Evolutionary conservation across 257 asterid species (phyloP).

Genomic region (Solanum bulbocastanum): DNA sequence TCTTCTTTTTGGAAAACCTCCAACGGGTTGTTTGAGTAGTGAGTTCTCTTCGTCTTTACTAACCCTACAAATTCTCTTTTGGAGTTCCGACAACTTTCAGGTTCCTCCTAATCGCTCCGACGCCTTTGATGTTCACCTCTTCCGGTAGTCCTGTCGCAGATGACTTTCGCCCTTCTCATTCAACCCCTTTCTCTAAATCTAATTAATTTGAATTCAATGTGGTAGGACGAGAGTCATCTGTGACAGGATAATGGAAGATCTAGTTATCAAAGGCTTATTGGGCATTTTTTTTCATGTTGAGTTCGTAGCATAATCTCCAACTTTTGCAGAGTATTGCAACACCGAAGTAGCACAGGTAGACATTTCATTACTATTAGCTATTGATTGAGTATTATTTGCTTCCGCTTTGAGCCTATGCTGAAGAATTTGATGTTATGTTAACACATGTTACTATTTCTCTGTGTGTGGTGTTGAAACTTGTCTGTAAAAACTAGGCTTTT

Average conservation of each 20-base stretch:
- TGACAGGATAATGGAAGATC: neutral
- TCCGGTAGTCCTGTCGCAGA: neutral
- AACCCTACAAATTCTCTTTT: neutral
- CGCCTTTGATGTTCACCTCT: neutral
- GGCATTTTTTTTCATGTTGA: neutral
- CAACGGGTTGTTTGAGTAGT: neutral
- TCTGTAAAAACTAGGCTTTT: neutral
- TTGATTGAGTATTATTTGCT: neutral
- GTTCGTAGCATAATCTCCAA: neutral
- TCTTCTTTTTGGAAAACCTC: too few species aligned
- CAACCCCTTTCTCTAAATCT: neutral
- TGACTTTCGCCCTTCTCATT: neutral
- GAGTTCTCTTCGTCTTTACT: neutral
- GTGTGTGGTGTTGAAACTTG: neutral
- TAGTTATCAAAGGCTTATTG: neutral
- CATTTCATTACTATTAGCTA: too few species aligned
- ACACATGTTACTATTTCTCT: neutral
- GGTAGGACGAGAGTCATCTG: neutral
- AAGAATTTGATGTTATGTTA: neutral
- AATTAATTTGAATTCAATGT: neutral
- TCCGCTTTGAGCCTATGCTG: neutral
- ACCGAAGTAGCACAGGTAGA: neutral
- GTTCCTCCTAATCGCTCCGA: neutral
- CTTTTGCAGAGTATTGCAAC: too few species aligned
- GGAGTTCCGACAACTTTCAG: neutral